Evolutionary conservation across 2,329 filamentous ascomycete genomes (phyloP).

Genomic region (Pyrenochaeta sp.): DNA sequence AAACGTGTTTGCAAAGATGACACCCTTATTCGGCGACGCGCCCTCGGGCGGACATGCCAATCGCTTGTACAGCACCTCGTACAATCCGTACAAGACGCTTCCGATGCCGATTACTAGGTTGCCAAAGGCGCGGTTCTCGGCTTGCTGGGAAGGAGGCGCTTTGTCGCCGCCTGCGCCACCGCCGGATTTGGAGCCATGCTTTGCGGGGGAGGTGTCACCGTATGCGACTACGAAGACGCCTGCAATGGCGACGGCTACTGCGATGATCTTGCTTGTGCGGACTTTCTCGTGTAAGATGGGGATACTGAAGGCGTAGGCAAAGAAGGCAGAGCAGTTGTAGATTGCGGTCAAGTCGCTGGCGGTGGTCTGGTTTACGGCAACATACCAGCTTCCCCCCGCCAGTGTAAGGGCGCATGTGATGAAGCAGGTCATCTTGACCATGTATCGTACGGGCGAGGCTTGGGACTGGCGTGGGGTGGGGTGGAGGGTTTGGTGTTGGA

Average conservation of each 20-base stretch:
- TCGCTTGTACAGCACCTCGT: conserved; percentile 96
- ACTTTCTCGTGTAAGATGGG: conserved; percentile 87
- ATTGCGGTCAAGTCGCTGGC: conserved; percentile 95
- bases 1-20: conserved; percentile 94
- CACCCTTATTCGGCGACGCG: conserved; percentile 82
- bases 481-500: conserved; percentile 79
- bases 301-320: conserved; percentile 96
- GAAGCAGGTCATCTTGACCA: conserved; percentile 79
- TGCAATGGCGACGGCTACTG: conserved; percentile 84
- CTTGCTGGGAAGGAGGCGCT: conserved; percentile 58
- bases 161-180: conserved; percentile 62
- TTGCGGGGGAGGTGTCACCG: conserved; percentile 70
- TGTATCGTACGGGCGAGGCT: conserved; percentile 71
- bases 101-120: conserved; percentile 93
- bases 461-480: conserved; percentile 60
- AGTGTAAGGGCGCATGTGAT: conserved; percentile 88
- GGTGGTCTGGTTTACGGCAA: conserved; percentile 92
- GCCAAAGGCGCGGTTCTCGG: conserved; percentile 76
- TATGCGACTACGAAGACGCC: conserved; percentile 97
- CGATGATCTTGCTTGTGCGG: conserved; percentile 82
- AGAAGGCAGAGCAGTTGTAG: conserved; percentile 99
- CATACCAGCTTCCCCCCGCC: conserved; percentile 93
- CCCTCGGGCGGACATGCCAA: conserved; percentile 93
- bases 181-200: conserved; percentile 64
- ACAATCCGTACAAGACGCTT: conserved; percentile 92